Base-by-base conservation (phyloP, 2,329 filamentous ascomycete genomes). In the Aspergillus fumigatiaffinis region DNA sequence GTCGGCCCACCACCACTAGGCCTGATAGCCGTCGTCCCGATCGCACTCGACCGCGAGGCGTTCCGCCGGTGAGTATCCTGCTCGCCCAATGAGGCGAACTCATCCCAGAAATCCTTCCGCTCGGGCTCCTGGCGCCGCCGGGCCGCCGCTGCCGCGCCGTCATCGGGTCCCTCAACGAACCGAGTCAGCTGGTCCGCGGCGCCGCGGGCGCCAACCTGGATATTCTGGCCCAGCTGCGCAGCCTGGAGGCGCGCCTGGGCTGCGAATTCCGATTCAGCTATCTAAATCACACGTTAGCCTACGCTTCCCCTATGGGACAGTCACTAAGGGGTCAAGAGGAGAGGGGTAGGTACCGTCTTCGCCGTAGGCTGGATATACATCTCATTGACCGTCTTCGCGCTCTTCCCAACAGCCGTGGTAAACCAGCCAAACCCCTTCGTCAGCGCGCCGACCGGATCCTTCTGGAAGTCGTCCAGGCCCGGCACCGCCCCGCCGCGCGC, bases 371-470 rank as follows among this genome's bases (percentile, higher is more conserved):
- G 92, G 54, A 99, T 91, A 77, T 91, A 97, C 35, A 88, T 86
- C 64, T 94, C 89, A 72, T 97, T 96, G 25, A 97, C 88, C 17
- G 86, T 90, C 80, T 96, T 95, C 41, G 92, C 94, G 63, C 90
- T 90, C 81, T 94, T 96, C 26, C 87, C 87, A 46, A 97, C 91
- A 12, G 91, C 92, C 35, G 86, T 89, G 20, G 91, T 85, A 69
- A 97, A 91, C 92, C 94, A 97, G 8, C 93, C 93, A 68, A 97
- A 95, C 0, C 93, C 90, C 76, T 96, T 97, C 28, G 87, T 91
- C 66, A 99, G 76, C 17, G 93, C 92, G 1, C 85, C 92, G 61
- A 97, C 81, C 0, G 94, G 92, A 71, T 99, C 94, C 71, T 87
- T 90, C 74, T 96, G 91, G 70, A 97, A 85, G 54, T 97, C 93